These are phyloP conservation scores for Ceratobasidium sp. DNA, from an alignment of 1,284 basidiomycete genomes.

Conservation along the genomic window DNA sequence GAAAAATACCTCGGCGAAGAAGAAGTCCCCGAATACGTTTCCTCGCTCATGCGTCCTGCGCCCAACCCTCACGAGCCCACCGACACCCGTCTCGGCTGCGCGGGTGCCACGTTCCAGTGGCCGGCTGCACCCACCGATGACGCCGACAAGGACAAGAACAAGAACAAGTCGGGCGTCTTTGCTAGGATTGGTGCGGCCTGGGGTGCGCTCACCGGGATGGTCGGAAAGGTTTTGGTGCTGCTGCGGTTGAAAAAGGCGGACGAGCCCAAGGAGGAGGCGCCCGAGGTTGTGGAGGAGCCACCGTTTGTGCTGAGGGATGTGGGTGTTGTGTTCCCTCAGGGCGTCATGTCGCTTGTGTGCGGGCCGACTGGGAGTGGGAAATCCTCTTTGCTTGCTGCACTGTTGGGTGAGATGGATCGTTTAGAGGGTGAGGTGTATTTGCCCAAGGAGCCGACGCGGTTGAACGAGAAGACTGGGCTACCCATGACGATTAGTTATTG, in stretches of 20 bases:
- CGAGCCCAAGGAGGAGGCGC: constrained; percentile 2
- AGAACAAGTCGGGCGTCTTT: constrained; percentile 23
- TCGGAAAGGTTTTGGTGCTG: constrained; percentile 4
- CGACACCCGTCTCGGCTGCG: constrained; percentile 41
- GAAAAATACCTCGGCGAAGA: constrained; percentile 47
- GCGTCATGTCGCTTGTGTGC: constrained; percentile 28
- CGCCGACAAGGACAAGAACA: constrained; percentile 41
- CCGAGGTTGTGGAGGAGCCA: constrained; percentile 5
- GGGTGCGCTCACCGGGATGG: constrained; percentile 20
- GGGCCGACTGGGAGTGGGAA: constrained; percentile 45
- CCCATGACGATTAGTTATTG: constrained; percentile 37
- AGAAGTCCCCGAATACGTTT: constrained; percentile 48
- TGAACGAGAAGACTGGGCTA: constrained; percentile 36
- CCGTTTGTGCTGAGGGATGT: constrained; percentile 41
- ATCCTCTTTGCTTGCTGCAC: constrained; percentile 36
- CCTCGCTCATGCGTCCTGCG: constrained; percentile 45
- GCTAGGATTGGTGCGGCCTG: constrained; percentile 38
- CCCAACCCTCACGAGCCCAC: constrained; percentile 35
- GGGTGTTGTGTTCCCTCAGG: constrained; percentile 25
- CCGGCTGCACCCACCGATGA: constrained; percentile 31
- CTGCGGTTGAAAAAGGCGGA: constrained; percentile 17
- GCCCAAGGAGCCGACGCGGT: constrained; percentile 27
- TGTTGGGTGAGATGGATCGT: constrained; percentile 46
- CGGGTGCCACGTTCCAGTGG: constrained; percentile 47
- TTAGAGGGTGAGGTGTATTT: constrained; percentile 36